Percentiles rank a stretch among this genome's conserved stretches.
Evolutionary conservation across 176 grass and related monocot species (phyloP).

Genomic region (Chrysopogon serrulatus): DNA sequence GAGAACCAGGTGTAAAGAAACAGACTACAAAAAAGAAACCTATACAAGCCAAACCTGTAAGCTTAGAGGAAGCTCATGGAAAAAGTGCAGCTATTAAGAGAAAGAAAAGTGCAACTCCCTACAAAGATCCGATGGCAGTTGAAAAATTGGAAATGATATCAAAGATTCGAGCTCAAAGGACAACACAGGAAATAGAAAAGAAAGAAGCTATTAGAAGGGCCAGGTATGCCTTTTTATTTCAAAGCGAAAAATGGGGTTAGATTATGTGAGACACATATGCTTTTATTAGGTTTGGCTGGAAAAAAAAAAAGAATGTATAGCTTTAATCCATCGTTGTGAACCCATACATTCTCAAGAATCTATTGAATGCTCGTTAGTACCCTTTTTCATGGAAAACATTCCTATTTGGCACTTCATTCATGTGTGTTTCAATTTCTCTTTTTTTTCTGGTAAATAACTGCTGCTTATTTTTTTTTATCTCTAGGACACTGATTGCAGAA

Average conservation of each 20-base stretch:
- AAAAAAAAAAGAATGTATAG: background rate
- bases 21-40: constrained; percentile 31
- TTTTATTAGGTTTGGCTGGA: background rate
- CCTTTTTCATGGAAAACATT: background rate
- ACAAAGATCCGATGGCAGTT: constrained; percentile 83
- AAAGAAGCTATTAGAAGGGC: constrained; percentile 70
- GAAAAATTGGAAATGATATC: constrained; percentile 90
- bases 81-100: constrained; percentile 33
- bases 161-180: constrained; percentile 72
- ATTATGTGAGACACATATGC: background rate
- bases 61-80: constrained; percentile 13
- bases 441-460: background rate
- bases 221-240: constrained; percentile 58
- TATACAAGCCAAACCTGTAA: constrained; percentile 19
- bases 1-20: constrained; percentile 32
- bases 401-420: background rate
- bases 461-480: constrained; percentile 30
- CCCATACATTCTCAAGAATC: background rate
- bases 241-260: background rate
- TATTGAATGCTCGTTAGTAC: background rate
- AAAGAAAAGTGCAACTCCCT: constrained; percentile 61
- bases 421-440: background rate
- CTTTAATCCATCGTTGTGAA: background rate
- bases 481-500: constrained; percentile 81
- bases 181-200: constrained; percentile 58